Evolutionary conservation across 331 rosid species (phyloP).

Genomic region (Pyrus hybrid): DNA sequence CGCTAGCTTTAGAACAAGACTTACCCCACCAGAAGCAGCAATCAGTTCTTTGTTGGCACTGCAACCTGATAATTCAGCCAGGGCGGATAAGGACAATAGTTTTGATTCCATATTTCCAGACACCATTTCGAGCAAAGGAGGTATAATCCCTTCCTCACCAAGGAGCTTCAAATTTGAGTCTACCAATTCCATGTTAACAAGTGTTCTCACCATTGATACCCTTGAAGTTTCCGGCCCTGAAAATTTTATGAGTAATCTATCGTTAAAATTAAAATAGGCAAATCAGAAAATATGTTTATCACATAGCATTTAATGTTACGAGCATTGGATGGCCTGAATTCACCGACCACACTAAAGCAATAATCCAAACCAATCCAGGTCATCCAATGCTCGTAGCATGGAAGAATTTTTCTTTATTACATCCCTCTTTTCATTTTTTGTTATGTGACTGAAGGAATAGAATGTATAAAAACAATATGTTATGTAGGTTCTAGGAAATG

Average conservation of each 20-base stretch:
- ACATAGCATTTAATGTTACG: too few relatives aligned
- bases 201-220: constrained; percentile 43
- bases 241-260: constrained; percentile 9
- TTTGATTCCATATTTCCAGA: constrained; percentile 39
- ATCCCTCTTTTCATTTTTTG: not conserved
- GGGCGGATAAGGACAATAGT: constrained; percentile 46
- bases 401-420: not conserved
- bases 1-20: constrained; percentile 40
- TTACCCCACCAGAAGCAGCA: constrained; percentile 61
- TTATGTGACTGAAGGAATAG: not conserved
- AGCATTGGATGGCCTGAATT: too few relatives aligned
- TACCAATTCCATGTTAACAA: constrained; percentile 41
- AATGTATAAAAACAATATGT: constrained; percentile 1
- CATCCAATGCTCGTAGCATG: too few relatives aligned
- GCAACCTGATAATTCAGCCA: constrained; percentile 48
- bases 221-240: constrained; percentile 65
- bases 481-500: not conserved
- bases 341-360: too few relatives aligned
- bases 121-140: constrained; percentile 64
- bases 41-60: constrained; percentile 50
- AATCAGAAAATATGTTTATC: not conserved
- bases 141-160: constrained; percentile 66
- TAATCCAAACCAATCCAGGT: too few relatives aligned
- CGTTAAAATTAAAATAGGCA: not conserved
- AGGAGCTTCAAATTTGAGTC: constrained; percentile 46